Evolutionary conservation across 495 filamentous ascomycete species (phyloP), one percentile per base, ranked within the genome.

Genomic region (Annulohypoxylon nitens): DNA sequence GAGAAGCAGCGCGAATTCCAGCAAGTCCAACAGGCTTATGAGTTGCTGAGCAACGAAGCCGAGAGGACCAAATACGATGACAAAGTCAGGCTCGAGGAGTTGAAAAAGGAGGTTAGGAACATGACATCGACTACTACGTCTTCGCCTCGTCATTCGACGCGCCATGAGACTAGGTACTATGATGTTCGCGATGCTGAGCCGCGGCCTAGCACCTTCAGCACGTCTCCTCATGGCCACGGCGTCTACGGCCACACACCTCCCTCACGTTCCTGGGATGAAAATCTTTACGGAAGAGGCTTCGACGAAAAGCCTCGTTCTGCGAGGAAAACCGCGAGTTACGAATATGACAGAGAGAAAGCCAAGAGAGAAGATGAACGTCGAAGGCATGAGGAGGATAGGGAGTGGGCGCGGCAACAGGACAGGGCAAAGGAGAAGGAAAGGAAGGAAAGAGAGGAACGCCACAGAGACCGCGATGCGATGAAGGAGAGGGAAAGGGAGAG

Each of bases 21-120:
- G 81, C 91, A 90, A 80, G 93, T 98, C 36, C 95, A 98, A 80
- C 88, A 94, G 70, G 93, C 96, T 53, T 99, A 97, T 79, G 96
- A 98, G 81, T 84, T 97, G 12, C 88, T 99, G 50, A 93, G 90
- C 76, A 92, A 98, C 78, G 91, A 94, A 30, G 83, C 82, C 2
- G 88, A 88, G 67, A 86, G 93, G 71, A 74, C 83, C 59, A 89
- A 88, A 66, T 97, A 97, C 81, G 94, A 99, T 80, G 89, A 93
- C 34, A 87, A 91, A 77, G 85, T 91, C 43, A 87, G 85, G 75
- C 80, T 95, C 45, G 78, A 82, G 48, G 86, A 92, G 79, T 67
- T 83, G 73, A 79, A 55, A 57, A 81, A 78, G 78, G 80, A 76
- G 39, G 39, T 5, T 25, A 79, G 76, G 51, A 67, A 79, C 43